phyloP scores from a whole-genome alignment of 2,329 filamentous ascomycete species.

The Dothideomycetes sp. region DNA sequence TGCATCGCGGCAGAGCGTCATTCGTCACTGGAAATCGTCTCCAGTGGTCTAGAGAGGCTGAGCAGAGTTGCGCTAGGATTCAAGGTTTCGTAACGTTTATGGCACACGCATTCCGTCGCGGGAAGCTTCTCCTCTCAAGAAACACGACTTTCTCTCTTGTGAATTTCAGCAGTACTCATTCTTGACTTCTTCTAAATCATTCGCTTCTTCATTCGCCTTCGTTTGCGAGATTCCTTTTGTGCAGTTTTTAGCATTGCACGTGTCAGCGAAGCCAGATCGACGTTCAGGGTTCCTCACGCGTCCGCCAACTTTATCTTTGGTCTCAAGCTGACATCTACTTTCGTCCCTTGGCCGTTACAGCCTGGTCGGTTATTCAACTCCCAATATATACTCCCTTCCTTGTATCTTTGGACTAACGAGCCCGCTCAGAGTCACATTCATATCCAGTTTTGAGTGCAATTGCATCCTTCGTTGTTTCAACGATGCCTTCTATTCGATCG shows the following conservation, averaged over 20 bases:
- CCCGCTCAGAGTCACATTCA: not conserved
- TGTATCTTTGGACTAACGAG: too few relatives aligned
- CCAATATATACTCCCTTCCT: constrained; percentile 1
- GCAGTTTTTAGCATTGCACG: not conserved
- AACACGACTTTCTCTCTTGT: too few relatives aligned
- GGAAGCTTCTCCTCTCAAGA: too few relatives aligned
- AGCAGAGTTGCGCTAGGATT: too few relatives aligned
- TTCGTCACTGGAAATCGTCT: too few relatives aligned
- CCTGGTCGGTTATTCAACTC: not conserved
- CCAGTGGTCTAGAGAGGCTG: too few relatives aligned
- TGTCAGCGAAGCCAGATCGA: not conserved
- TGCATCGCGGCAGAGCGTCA: too few relatives aligned
- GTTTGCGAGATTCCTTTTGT: not conserved
- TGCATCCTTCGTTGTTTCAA: constrained; percentile 8
- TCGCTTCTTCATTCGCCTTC: too few relatives aligned
- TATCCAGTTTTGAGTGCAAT: not conserved
- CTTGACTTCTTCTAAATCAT: not conserved
- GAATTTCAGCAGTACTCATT: too few relatives aligned
- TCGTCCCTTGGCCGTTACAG: not conserved
- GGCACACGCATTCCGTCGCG: too few relatives aligned
- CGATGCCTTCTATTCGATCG: constrained; percentile 30
- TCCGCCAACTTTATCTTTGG: not conserved
- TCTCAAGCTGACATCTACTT: constrained; percentile 1
- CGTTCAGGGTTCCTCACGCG: not conserved
- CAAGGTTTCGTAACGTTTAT: too few relatives aligned